These are phyloP conservation scores for Earliella scabrosa DNA, from an alignment of 1,284 basidiomycete species.

Conservation along the genomic window DNA sequence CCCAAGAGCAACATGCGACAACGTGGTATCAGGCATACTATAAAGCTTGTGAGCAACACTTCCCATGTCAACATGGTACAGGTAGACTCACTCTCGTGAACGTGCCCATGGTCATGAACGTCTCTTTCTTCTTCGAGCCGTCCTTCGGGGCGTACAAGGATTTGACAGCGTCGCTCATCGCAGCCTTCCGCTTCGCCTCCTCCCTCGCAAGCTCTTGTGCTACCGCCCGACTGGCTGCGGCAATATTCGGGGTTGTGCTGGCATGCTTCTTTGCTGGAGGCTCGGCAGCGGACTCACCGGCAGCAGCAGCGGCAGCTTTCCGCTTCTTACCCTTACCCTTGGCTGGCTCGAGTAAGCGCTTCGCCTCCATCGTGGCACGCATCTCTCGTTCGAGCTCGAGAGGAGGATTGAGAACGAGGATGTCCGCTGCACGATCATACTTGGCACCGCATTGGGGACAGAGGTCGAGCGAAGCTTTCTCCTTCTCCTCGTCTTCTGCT, in stretches of 20 bases:
- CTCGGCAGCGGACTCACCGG: conserved; percentile 32
- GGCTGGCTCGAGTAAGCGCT: conserved; percentile 55
- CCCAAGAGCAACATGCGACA: neutral
- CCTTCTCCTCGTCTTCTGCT: conserved; percentile 28
- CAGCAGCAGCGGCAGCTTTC: conserved; percentile 44
- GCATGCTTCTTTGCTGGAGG: conserved; percentile 49
- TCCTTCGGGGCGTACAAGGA: conserved; percentile 64
- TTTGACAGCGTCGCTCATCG: conserved; percentile 77
- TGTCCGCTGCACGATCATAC: conserved; percentile 57
- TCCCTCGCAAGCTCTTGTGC: conserved; percentile 67
- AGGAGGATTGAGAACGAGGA: conserved; percentile 66
- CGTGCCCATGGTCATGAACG: conserved; percentile 83
- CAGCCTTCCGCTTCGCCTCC: conserved; percentile 74
- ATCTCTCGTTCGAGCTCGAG: conserved; percentile 62
- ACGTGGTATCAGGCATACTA: conserved; percentile 6
- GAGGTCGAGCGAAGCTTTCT: conserved; percentile 45
- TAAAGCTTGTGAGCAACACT: neutral
- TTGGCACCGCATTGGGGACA: conserved; percentile 80
- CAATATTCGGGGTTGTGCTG: conserved; percentile 54
- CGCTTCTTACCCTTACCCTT: conserved; percentile 73
- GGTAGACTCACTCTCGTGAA: conserved; percentile 71
- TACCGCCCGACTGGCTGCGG: conserved; percentile 63
- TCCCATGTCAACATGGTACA: neutral
- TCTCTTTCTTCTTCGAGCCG: conserved; percentile 64
- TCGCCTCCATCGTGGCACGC: conserved; percentile 55